Evolutionary conservation across 1,284 basidiomycete species (phyloP).

Genomic region (Sporisorium exsertum): DNA sequence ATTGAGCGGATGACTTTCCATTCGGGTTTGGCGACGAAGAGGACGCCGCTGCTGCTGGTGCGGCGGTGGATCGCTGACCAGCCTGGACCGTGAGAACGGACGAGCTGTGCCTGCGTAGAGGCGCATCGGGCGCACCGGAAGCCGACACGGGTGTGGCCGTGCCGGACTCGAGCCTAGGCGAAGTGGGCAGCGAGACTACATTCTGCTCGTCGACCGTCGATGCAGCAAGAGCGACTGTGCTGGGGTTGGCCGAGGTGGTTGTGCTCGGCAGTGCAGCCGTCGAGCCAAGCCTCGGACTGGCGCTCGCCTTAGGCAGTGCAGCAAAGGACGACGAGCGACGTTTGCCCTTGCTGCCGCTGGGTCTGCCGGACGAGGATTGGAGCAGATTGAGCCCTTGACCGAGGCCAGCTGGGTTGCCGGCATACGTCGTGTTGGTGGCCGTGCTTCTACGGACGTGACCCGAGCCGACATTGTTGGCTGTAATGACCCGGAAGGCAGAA

Average conservation of each 20-base stretch:
- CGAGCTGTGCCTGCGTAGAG: slow-evolving; percentile 23
- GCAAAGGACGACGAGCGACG: slow-evolving; percentile 26
- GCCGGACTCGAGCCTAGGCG: slow-evolving; percentile 30
- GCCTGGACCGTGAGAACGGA: slow-evolving; percentile 28
- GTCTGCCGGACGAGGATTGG: slow-evolving; percentile 18
- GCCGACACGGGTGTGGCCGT: slow-evolving; percentile 19
- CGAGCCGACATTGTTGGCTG: slow-evolving; percentile 45
- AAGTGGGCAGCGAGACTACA: slow-evolving; percentile 21
- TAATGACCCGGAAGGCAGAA: slow-evolving; percentile 59
- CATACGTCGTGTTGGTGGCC: slow-evolving; percentile 11
- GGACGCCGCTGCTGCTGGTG: slow-evolving; percentile 6
- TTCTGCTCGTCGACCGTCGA: slow-evolving; percentile 37
- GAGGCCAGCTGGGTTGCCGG: slow-evolving; percentile 20
- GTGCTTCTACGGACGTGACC: slow-evolving; percentile 38
- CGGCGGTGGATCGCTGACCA: slow-evolving; percentile 8
- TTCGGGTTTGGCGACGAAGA: slow-evolving; percentile 36
- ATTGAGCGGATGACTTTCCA: slow-evolving; percentile 23
- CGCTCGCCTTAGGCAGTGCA: slow-evolving; percentile 20
- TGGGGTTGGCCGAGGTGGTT: slow-evolving; percentile 16
- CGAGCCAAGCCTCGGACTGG: slow-evolving; percentile 31
- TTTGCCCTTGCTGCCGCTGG: slow-evolving; percentile 19
- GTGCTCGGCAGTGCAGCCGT: slow-evolving; percentile 8
- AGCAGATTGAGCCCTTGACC: slow-evolving; percentile 34
- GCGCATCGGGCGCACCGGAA: background rate
- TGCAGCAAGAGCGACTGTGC: slow-evolving; percentile 24